Percentiles rank a stretch among this genome's conserved stretches.
Conservation (phyloP, 805 yeast species). For the Myxozyma kluyveri region DNA sequence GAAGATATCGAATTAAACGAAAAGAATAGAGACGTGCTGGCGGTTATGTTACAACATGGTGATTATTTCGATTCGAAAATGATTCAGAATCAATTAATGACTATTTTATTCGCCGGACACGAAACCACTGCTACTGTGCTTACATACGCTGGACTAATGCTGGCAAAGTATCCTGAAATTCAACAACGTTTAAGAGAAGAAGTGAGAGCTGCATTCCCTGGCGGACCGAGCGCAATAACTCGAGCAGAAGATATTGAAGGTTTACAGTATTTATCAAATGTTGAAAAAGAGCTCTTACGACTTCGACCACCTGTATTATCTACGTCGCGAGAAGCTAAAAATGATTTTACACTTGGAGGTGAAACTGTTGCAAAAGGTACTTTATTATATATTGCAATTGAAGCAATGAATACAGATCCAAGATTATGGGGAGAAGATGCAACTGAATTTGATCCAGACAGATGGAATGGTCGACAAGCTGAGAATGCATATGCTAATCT, state of each 20-base stretch:
- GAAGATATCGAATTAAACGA: conserved; percentile 18
- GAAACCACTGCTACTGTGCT: conserved; percentile 26
- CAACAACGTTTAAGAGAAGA: conserved; percentile 22
- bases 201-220: conserved; percentile 13
- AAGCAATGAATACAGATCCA: conserved; percentile 6
- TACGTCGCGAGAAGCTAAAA: conserved; percentile 16
- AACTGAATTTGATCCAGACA: conserved; percentile 20
- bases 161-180: conserved; percentile 14
- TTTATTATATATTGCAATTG: conserved; percentile 2
- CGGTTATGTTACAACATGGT: conserved; percentile 19
- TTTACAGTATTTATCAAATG: conserved; percentile 13
- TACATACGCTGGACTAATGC: conserved; percentile 7
- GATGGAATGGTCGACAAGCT: conserved; percentile 21
- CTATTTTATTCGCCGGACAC: conserved; percentile 26
- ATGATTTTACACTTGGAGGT: conserved; percentile 12
- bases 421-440: conserved; percentile 28
- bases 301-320: conserved; percentile 20
- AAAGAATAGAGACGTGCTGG: too few species aligned
- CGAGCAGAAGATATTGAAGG: conserved; percentile 21
- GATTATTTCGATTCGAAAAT: conserved; percentile 14
- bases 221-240: conserved; percentile 7
- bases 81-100: conserved; percentile 21
- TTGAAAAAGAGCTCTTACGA: conserved; percentile 21
- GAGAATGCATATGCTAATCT: conserved; percentile 12
- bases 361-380: conserved; percentile 24